Base-by-base conservation (phyloP, 257 asterid genomes). In the Solanum infundibuliforme region DNA sequence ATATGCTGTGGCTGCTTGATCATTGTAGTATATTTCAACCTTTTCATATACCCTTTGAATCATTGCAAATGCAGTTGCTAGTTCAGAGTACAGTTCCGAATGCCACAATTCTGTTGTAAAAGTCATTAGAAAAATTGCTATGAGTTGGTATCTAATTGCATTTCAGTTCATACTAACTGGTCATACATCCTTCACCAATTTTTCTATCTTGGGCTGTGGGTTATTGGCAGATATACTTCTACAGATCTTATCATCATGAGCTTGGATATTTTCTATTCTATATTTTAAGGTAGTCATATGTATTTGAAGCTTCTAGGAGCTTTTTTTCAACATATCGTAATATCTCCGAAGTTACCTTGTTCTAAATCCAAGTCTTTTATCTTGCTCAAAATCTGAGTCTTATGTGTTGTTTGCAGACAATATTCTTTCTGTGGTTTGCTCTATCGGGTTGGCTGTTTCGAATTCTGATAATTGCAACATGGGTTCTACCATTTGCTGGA, bases 401-500 rank as follows among this genome's bases (percentile, higher is more conserved):
- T 27, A 25, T 87, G 62, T 88, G 65, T 83, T 75, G 4, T 90
- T 39, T 91, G 95, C 96, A 97, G 99, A 95, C 99, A 72, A 84
- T 96, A 76, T 94, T 96, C 95, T 96, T 97, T 87, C n/a, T 97
- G 48, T 97, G 99, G 99, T 97, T 97, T 93, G 98, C 98, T 87
- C 93, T 97, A 74, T 97, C 99, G 0, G 99, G 99, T 88, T 97
- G 98, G 99, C 93, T 97, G 87, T 97, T 96, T 87, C 96, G 98
- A 3, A 41, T 94, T 91, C 88, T 97, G 89, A 92, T 96, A 88
- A 89, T 97, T 79, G 95, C 98, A n/a, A 91, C 94, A 13, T 96
- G 96, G 97, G 97, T 97, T 72, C 91, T 97, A 86, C 99, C 99
- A 32, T 93, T 97, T 91, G 99, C 99, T 82, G 99, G 97, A 35